phyloP scores from a whole-genome alignment of 768 basidiomycete species.

The Suillus subaureus region DNA sequence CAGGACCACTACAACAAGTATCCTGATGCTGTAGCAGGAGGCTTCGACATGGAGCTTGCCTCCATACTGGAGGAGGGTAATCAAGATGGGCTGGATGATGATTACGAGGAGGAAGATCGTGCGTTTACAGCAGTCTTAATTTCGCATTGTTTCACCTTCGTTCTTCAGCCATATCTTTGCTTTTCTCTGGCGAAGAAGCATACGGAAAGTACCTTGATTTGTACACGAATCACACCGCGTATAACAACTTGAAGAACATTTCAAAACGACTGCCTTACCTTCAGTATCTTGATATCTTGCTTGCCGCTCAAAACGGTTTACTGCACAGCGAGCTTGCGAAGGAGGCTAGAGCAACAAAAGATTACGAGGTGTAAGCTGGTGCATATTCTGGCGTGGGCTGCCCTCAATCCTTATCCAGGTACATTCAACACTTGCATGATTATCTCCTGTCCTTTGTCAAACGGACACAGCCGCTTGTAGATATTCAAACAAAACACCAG shows the following conservation, averaged over 20 bases:
- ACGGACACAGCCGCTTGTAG: constrained; percentile 80
- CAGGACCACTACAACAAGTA: constrained; percentile 97
- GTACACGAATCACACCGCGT: constrained; percentile 84
- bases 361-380: constrained; percentile 74
- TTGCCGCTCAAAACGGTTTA: constrained; percentile 58
- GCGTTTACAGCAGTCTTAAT: constrained; percentile 35
- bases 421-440: constrained; percentile 78
- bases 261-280: constrained; percentile 86
- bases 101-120: constrained; percentile 88
- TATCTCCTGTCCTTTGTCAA: constrained; percentile 89
- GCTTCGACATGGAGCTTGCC: constrained; percentile 83
- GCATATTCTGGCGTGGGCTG: constrained; percentile 9
- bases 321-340: constrained; percentile 72
- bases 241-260: constrained; percentile 87
- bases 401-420: constrained; percentile 49
- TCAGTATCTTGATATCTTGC: constrained; percentile 89
- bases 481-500: constrained; percentile 68
- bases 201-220: constrained; percentile 96
- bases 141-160: constrained; percentile 12
- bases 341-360: constrained; percentile 68
- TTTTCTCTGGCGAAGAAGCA: constrained; percentile 96
- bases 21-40: constrained; percentile 82
- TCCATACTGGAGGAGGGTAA: constrained; percentile 77
- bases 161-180: constrained; percentile 65
- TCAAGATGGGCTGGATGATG: constrained; percentile 68